A percentile compares a stretch with the other conserved stretches of the same genome.
phyloP scores from a whole-genome alignment of 208 protist species.

The Vickermania spadyakhi region DNA sequence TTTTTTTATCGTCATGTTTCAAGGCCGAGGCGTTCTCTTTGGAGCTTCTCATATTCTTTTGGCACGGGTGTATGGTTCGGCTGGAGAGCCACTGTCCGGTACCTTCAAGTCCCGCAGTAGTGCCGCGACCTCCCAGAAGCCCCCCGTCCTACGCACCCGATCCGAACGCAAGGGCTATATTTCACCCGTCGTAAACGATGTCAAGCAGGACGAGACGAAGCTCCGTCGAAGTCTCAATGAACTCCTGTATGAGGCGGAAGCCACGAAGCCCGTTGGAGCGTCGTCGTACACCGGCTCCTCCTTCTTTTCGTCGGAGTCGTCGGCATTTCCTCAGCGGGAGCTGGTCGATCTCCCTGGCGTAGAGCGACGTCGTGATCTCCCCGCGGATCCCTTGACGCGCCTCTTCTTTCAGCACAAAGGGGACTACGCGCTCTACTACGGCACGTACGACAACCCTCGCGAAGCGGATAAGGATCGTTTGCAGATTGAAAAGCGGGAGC shows the following conservation, averaged over 20 bases:
- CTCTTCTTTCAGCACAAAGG: slow-evolving; percentile 91
- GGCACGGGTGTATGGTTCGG: slow-evolving; percentile 64
- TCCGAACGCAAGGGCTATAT: slow-evolving; percentile 45
- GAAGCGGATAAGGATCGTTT: slow-evolving; percentile 69
- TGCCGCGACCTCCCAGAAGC: neutral
- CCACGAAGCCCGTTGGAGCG: too few species aligned
- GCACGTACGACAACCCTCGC: slow-evolving; percentile 74
- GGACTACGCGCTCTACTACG: slow-evolving; percentile 87
- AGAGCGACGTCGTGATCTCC: slow-evolving; percentile 69
- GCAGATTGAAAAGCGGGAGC: slow-evolving; percentile 76
- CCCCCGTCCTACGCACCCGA: neutral
- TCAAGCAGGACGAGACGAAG: slow-evolving; percentile 43
- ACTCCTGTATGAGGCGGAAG: slow-evolving; percentile 68
- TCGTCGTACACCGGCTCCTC: slow-evolving; percentile 4
- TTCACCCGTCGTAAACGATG: slow-evolving; percentile 66
- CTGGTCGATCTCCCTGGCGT: slow-evolving; percentile 81
- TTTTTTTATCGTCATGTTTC: too few species aligned
- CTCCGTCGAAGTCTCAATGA: slow-evolving; percentile 74
- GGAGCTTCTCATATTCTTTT: too few species aligned
- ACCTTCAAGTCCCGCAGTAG: neutral
- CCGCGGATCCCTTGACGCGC: slow-evolving; percentile 84
- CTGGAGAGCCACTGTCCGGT: slow-evolving; percentile 12
- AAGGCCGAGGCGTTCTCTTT: too few species aligned
- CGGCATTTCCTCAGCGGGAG: slow-evolving; percentile 27
- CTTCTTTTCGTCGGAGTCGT: neutral